Percentiles rank a stretch among this genome's conserved stretches.
These are phyloP conservation scores for Lachancea fermentati DNA, from an alignment of 805 yeast species.

Conservation along the genomic window DNA sequence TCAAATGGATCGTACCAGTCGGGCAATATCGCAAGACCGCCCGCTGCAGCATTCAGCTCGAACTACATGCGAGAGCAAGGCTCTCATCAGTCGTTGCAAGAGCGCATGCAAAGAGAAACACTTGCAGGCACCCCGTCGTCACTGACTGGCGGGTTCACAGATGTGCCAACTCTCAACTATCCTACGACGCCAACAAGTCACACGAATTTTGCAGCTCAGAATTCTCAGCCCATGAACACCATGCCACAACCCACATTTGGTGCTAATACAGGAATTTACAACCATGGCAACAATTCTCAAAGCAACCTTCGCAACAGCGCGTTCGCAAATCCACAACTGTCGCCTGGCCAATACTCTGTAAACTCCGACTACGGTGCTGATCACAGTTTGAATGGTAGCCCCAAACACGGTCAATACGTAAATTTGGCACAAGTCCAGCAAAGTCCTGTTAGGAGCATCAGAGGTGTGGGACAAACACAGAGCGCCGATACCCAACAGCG, in stretches of 20 bases:
- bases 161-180: conserved; percentile 26
- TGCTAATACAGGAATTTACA: conserved; percentile 21
- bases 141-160: conserved; percentile 23
- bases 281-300: conserved; percentile 28
- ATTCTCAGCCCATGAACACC: conserved; percentile 11
- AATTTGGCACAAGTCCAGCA: conserved; percentile 12
- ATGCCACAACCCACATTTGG: conserved; percentile 25
- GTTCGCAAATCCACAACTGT: conserved; percentile 15
- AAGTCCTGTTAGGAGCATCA: conserved; percentile 23
- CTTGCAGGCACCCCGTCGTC: conserved; percentile 6
- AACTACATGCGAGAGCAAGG: conserved; percentile 35
- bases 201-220: conserved; percentile 11
- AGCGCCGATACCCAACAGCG: conserved; percentile 29
- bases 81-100: conserved; percentile 36
- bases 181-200: conserved; percentile 30
- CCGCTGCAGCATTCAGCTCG: conserved; percentile 32
- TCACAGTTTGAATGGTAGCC: conserved; percentile 22
- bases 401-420: conserved; percentile 16
- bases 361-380: conserved; percentile 23
- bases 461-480: conserved; percentile 18
- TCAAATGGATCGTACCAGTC: conserved; percentile 9
- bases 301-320: conserved; percentile 14
- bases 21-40: conserved; percentile 29
- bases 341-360: conserved; percentile 27
- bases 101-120: conserved; percentile 18